These are phyloP conservation scores for Clarireedia paspali DNA, from an alignment of 2,329 filamentous ascomycete species.

Conservation along the genomic window DNA sequence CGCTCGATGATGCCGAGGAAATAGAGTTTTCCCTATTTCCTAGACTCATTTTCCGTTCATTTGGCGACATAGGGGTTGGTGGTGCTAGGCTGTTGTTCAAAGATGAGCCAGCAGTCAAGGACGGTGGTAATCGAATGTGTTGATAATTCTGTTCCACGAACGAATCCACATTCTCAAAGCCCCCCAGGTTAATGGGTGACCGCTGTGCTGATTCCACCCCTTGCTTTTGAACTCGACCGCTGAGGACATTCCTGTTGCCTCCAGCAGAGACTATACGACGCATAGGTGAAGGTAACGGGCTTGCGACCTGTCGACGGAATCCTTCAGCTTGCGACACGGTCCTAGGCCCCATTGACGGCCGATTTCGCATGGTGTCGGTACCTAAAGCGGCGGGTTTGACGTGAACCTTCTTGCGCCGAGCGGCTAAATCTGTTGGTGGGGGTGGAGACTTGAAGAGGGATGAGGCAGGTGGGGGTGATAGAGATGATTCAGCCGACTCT, in stretches of 20 bases:
- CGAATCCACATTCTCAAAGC: constrained; percentile 21
- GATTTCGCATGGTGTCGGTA: constrained; percentile 20
- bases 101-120: constrained; percentile 20
- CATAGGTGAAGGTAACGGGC: constrained; percentile 27
- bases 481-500: constrained; percentile 15
- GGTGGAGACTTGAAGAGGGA: constrained; percentile 25
- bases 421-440: constrained; percentile 26
- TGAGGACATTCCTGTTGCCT: constrained; percentile 24
- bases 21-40: constrained; percentile 16
- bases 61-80: constrained; percentile 28
- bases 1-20: constrained; percentile 15
- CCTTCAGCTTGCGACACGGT: constrained; percentile 27
- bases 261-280: constrained; percentile 28
- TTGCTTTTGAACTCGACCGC: constrained; percentile 25
- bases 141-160: constrained; percentile 26
- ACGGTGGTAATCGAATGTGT: constrained; percentile 18
- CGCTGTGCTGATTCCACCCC: constrained; percentile 26
- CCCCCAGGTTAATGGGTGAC: constrained; percentile 26
- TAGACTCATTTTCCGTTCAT: constrained; percentile 23
- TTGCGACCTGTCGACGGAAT: constrained; percentile 22
- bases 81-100: constrained; percentile 28
- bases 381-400: constrained; percentile 25
- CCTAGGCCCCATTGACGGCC: constrained; percentile 24
- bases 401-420: constrained; percentile 26
- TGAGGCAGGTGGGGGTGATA: constrained; percentile 20